Evolutionary conservation across 2,329 filamentous ascomycete genomes (phyloP), one percentile per base, ranked within the genome.

Genomic region (Trichoderma semiorbis): DNA sequence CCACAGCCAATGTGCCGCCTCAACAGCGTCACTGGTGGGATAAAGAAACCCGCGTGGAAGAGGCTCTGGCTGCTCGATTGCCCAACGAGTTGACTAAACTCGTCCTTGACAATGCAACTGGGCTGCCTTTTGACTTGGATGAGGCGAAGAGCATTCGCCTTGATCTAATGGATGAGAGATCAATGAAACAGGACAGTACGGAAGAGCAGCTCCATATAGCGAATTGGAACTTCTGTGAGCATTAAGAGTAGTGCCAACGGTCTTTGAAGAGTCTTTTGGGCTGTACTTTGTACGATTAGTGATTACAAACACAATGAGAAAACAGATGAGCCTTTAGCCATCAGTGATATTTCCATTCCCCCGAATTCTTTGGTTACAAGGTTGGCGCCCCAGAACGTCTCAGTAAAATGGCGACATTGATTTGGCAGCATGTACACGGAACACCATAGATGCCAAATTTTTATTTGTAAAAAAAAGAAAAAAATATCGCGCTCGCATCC

Each of bases 1-100:
- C 81, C 1, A 85, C 83, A 11, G 80, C 81, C 34, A 85, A 84
- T 32, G 81, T 85, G n/a, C 82, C 83, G 24, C 83, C 83, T 2
- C 83, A 85, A 77, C 83, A 82, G 75, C 74, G 73, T 18, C 71
- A 79, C 43, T 85, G 83, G 83, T 84, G 81, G 71, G 39, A 7
- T 55, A 11, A 36, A 5, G 60, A 68, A 55, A 28, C 39, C 28
- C 26, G 58, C n/a, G n/a, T 53, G 6, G 36, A 69, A 3, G 11
- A 53, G 39, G 43, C 39, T 30, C 28, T 53, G 34, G 43, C 57
- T 5, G 11, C 58, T 1, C 36, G 36, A 18, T 60, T 78, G 58
- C 78, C 77, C 1, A 55, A 64, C 0, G 78, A 78, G 71, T 30
- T 79, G 6, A 72, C 69, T 2, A 36, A 74, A 2, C 74, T 77